A percentile compares a stretch with the other conserved stretches of the same genome.
Evolutionary conservation across 768 basidiomycete genomes (phyloP).

Genomic region (Scleroderma bovista): DNA sequence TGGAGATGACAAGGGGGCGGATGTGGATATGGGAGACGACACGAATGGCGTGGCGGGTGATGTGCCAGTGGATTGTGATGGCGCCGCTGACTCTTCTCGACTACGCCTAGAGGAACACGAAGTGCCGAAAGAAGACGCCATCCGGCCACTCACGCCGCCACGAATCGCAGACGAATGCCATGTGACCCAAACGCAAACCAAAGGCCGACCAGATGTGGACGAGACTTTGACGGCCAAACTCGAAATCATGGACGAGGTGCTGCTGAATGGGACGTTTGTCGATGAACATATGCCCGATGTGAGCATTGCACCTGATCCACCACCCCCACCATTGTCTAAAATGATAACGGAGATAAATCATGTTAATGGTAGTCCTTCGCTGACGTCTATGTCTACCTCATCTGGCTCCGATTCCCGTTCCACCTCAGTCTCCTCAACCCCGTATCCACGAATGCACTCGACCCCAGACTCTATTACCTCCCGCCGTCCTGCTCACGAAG

Average conservation of each 20-base stretch:
- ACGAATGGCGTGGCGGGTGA: neutral
- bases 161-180: slow-evolving; percentile 1
- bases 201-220: neutral
- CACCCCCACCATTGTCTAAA: slow-evolving; percentile 26
- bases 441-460: neutral
- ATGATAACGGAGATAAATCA: slow-evolving; percentile 12
- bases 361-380: neutral
- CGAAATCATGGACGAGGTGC: slow-evolving; percentile 18
- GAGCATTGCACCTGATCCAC: slow-evolving; percentile 27
- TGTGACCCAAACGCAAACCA: slow-evolving; percentile 7
- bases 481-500: slow-evolving; percentile 41
- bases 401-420: slow-evolving; percentile 17
- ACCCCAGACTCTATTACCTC: slow-evolving; percentile 12
- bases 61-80: neutral
- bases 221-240: slow-evolving; percentile 18
- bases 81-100: neutral
- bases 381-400: slow-evolving; percentile 12
- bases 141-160: neutral
- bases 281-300: slow-evolving; percentile 18
- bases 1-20: slow-evolving; percentile 9
- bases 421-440: slow-evolving; percentile 13
- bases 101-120: neutral
- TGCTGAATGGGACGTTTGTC: slow-evolving; percentile 14
- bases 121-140: no score
- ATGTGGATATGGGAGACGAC: neutral